phyloP scores from a whole-genome alignment of 2,329 filamentous ascomycete species.

The Furcasterigmium furcatum region DNA sequence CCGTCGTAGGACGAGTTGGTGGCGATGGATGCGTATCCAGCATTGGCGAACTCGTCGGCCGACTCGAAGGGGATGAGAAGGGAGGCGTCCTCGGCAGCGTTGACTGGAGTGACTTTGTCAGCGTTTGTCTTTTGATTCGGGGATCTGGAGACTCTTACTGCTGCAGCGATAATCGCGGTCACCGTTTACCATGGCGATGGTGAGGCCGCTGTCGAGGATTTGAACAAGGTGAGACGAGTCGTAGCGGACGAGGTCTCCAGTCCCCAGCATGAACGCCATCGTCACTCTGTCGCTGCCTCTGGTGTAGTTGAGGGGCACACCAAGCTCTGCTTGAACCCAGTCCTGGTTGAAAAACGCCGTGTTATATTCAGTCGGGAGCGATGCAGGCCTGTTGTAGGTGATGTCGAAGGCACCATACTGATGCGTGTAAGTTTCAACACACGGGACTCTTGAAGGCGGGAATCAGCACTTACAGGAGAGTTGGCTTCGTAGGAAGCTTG shows the following conservation, averaged over 20 bases:
- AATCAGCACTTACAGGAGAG: slow-evolving; percentile 5
- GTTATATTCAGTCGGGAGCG: slow-evolving; percentile 9
- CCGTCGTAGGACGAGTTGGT: slow-evolving; percentile 57
- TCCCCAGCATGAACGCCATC: slow-evolving; percentile 29
- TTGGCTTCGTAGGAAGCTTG: slow-evolving; percentile 27
- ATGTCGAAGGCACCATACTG: slow-evolving; percentile 38
- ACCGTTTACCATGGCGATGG: slow-evolving; percentile 52
- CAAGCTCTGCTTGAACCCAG: slow-evolving; percentile 49
- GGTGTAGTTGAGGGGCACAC: slow-evolving; percentile 57
- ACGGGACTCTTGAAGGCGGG: no score
- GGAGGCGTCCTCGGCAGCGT: slow-evolving; percentile 45
- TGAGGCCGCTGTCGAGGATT: slow-evolving; percentile 51
- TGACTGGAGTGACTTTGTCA: slow-evolving; percentile 27
- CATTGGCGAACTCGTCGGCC: slow-evolving; percentile 55
- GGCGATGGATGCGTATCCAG: slow-evolving; percentile 63
- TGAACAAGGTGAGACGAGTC: slow-evolving; percentile 32
- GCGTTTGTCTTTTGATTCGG: neutral
- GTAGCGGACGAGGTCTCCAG: slow-evolving; percentile 23
- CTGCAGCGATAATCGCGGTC: slow-evolving; percentile 54
- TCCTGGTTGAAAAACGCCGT: slow-evolving; percentile 13
- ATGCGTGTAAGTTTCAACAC: no score
- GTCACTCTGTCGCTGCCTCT: slow-evolving; percentile 29
- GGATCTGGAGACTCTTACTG: slow-evolving; percentile 11
- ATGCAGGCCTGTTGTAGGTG: slow-evolving; percentile 9
- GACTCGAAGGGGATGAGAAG: slow-evolving; percentile 54